Percentiles rank a stretch among this genome's conserved stretches.
Evolutionary conservation across 1,284 basidiomycete genomes (phyloP).

Genomic region (Sutorius eximius): DNA sequence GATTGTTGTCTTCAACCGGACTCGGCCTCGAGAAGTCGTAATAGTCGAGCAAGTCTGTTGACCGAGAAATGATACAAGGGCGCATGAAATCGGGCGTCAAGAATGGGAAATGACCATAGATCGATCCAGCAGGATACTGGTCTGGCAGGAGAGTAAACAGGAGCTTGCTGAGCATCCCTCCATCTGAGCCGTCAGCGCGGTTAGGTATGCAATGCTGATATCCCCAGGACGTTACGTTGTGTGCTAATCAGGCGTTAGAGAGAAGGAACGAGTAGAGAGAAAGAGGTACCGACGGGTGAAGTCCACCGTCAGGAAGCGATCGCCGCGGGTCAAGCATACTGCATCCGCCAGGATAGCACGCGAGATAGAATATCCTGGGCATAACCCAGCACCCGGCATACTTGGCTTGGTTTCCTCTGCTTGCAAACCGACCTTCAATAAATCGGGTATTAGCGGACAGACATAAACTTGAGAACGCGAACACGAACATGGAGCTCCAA

Average conservation of each 20-base stretch:
- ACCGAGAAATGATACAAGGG: constrained; percentile 12
- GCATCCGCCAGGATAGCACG: constrained; percentile 84
- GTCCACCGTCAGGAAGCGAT: constrained; percentile 79
- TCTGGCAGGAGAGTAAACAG: constrained; percentile 70
- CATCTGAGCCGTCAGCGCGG: constrained; percentile 65
- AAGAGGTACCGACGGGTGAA: constrained; percentile 55
- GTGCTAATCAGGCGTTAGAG: constrained; percentile 42
- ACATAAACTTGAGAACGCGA: background rate
- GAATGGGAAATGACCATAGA: constrained; percentile 68
- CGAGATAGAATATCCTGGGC: constrained; percentile 87
- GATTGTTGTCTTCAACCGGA: background rate
- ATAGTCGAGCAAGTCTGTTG: constrained; percentile 12
- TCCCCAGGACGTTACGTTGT: constrained; percentile 76
- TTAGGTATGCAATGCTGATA: constrained; percentile 69
- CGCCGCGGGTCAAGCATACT: constrained; percentile 68
- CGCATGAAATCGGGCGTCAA: constrained; percentile 45
- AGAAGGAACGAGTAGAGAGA: background rate
- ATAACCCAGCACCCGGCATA: constrained; percentile 75
- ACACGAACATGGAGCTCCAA: constrained; percentile 67
- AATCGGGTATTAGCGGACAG: background rate
- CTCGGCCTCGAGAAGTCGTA: constrained; percentile 27
- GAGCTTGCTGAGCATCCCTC: constrained; percentile 71
- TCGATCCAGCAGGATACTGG: constrained; percentile 59
- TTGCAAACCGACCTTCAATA: constrained; percentile 61
- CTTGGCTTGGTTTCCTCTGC: constrained; percentile 74